Percentiles rank a stretch among this genome's conserved stretches.
phyloP scores from a whole-genome alignment of 1,284 basidiomycete species.

The Chalciporus piperatoides region DNA sequence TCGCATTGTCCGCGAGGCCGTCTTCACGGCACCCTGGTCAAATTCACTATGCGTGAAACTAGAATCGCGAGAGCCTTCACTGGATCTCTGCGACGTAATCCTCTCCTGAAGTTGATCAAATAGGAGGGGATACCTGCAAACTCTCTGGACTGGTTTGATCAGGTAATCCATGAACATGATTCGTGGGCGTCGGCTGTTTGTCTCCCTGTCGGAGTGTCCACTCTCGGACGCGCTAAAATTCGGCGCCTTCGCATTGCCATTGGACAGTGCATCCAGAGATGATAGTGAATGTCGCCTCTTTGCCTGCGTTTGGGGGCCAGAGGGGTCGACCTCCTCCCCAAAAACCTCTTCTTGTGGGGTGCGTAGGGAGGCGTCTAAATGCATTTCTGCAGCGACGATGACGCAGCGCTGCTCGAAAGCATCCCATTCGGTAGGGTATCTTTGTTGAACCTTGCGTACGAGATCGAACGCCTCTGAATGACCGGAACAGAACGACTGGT shows the following conservation, averaged over 20 bases:
- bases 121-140: conserved; percentile 89
- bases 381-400: conserved; percentile 43
- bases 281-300: conserved; percentile 35
- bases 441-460: conserved; percentile 60
- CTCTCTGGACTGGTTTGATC: conserved; percentile 86
- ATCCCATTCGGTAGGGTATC: conserved; percentile 70
- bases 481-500: conserved; percentile 80
- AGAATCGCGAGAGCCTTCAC: conserved; percentile 21
- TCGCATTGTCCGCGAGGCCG: conserved; percentile 60
- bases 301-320: conserved; percentile 21
- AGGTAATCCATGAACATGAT: conserved; percentile 77
- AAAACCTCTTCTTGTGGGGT: conserved; percentile 2
- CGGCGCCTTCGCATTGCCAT: conserved; percentile 29
- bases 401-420: conserved; percentile 76
- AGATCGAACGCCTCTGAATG: conserved; percentile 78
- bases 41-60: background rate
- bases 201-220: conserved; percentile 21
- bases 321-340: background rate
- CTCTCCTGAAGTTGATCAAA: conserved; percentile 68
- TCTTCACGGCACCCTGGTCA: conserved; percentile 39
- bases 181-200: conserved; percentile 29
- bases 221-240: conserved; percentile 28
- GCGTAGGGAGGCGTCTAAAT: conserved; percentile 24
- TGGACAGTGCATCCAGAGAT: conserved; percentile 27
- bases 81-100: conserved; percentile 27